Percentiles rank a stretch among this genome's conserved stretches.
These are phyloP conservation scores for Blastocladiella emersonii DNA, from an alignment of 371 early-diverging fungal genomes.

Conservation along the genomic window DNA sequence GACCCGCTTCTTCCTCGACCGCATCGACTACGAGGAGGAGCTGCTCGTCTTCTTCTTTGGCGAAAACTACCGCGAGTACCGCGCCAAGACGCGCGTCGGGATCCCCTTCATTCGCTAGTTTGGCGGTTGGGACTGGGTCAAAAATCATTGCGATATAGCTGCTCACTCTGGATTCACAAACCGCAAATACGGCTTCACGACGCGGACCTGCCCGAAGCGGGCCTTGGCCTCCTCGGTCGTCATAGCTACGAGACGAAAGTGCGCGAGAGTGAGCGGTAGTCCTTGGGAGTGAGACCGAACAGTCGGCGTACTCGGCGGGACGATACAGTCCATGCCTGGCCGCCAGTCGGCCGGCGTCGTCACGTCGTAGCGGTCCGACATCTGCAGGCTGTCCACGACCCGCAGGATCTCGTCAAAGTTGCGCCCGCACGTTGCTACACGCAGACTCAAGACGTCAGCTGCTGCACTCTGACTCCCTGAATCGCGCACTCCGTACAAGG, in stretches of 20 bases:
- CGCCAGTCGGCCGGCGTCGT: constrained; percentile 93
- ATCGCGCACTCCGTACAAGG: too few relatives aligned
- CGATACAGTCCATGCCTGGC: constrained; percentile 71
- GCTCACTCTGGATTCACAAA: too few relatives aligned
- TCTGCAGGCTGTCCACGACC: constrained; percentile 78
- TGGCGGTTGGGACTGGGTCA: too few relatives aligned
- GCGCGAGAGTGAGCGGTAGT: too few relatives aligned
- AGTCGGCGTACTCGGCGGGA: too few relatives aligned
- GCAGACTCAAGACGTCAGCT: not conserved
- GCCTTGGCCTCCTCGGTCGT: constrained; percentile 62
- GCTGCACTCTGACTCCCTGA: too few relatives aligned
- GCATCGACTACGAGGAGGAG: constrained; percentile 63
- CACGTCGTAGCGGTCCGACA: constrained; percentile 68
- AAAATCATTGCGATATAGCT: too few relatives aligned
- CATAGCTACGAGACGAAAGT: too few relatives aligned
- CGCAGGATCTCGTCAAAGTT: constrained; percentile 93
- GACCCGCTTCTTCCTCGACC: constrained; percentile 49
- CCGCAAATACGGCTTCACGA: constrained; percentile 74
- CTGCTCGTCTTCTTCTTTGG: constrained; percentile 62
- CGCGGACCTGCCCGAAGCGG: constrained; percentile 65
- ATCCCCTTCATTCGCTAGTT: constrained; percentile 32
- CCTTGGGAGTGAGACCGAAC: too few relatives aligned
- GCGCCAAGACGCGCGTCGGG: constrained; percentile 22
- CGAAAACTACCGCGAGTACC: constrained; percentile 42
- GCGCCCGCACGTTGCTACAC: constrained; percentile 75